Conservation (phyloP, 441 rosid species). For the Euphorbia schlechtendalii region DNA sequence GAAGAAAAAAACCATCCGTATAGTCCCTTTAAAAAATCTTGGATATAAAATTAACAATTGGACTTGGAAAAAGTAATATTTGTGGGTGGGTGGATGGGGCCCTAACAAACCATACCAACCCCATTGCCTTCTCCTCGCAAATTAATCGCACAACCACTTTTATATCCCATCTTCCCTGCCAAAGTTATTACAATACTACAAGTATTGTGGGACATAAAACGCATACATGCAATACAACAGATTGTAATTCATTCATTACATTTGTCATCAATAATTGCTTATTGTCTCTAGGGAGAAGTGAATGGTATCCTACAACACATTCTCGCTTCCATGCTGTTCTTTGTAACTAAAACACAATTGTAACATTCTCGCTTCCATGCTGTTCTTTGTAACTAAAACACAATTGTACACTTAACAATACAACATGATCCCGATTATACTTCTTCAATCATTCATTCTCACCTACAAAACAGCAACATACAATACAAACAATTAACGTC, state of each 20-base stretch:
- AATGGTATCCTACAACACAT: background rate
- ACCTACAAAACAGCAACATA: background rate
- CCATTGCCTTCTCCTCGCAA: conserved; percentile 16
- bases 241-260: background rate
- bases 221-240: too few relatives aligned
- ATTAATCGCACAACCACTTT: background rate
- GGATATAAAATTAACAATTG: too few relatives aligned
- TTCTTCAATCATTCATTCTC: background rate
- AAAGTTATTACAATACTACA: too few relatives aligned
- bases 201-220: too few relatives aligned
- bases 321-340: background rate
- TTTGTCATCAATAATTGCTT: background rate
- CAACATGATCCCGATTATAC: background rate
- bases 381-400: background rate
- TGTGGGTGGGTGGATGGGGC: conserved; percentile 16
- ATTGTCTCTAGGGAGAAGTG: background rate
- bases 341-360: background rate
- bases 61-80: too few relatives aligned
- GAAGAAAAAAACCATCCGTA: too few relatives aligned
- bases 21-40: too few relatives aligned
- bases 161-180: background rate
- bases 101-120: conserved; percentile 14
- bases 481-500: background rate
- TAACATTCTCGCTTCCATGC: background rate
- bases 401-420: background rate